These are phyloP conservation scores for Aspergillus avenaceus DNA, from an alignment of 495 filamentous ascomycete genomes.

Conservation along the genomic window DNA sequence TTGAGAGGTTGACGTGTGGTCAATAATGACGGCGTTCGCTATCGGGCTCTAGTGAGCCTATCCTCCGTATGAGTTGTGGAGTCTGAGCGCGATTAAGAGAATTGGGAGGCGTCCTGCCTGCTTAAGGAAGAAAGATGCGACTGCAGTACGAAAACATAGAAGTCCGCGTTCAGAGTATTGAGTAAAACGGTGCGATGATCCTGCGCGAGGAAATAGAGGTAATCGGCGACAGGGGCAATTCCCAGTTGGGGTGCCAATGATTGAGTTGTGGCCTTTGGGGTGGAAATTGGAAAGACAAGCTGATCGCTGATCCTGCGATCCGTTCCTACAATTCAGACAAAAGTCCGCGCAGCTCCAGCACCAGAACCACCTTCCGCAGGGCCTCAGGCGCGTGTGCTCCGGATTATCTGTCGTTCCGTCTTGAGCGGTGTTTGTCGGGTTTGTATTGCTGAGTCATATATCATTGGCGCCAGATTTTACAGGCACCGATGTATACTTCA, in stretches of 20 bases:
- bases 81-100: conserved; percentile 14
- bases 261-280: conserved; percentile 14
- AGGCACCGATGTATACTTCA: background rate
- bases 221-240: conserved; percentile 7
- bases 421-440: background rate
- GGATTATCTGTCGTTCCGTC: conserved; percentile 11
- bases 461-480: background rate
- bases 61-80: conserved; percentile 3
- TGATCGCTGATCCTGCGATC: conserved; percentile 23
- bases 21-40: background rate
- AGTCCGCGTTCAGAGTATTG: background rate
- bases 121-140: conserved; percentile 16
- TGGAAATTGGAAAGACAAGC: conserved; percentile 11
- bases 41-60: background rate
- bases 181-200: conserved; percentile 1
- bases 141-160: conserved; percentile 8
- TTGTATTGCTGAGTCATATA: conserved; percentile 1
- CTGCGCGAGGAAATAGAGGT: conserved; percentile 4
- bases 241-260: conserved; percentile 11
- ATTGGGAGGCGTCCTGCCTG: conserved; percentile 10
- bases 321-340: conserved; percentile 18
- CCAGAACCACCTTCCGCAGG: too few species aligned
- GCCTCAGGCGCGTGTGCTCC: conserved; percentile 19
- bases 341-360: conserved; percentile 30
- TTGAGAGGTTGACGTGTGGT: background rate